phyloP scores from a whole-genome alignment of 345 rosid species.

The Eucalyptus pauciflora region DNA sequence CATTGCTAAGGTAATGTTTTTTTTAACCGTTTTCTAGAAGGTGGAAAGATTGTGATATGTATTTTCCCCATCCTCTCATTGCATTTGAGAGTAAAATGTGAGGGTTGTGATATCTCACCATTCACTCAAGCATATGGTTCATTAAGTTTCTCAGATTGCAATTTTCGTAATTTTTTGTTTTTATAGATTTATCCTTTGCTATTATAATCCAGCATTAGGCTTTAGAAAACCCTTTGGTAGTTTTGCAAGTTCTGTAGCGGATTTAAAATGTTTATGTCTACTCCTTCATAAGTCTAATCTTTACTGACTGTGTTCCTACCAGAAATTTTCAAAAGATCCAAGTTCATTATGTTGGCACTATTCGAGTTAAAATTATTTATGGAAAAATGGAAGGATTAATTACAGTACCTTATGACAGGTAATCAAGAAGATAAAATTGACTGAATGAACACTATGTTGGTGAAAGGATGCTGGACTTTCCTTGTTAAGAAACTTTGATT shows the following conservation, averaged over 20 bases:
- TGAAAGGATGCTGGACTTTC: background rate
- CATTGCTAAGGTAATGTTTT: conserved; percentile 68
- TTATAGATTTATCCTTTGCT: background rate
- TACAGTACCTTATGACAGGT: background rate
- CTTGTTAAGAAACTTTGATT: background rate
- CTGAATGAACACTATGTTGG: background rate
- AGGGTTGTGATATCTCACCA: background rate
- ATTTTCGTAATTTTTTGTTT: background rate
- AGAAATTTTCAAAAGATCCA: background rate
- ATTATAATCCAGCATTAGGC: background rate
- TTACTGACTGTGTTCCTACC: background rate
- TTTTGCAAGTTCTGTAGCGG: background rate
- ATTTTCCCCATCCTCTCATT: background rate
- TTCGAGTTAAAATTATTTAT: background rate
- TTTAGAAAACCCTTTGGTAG: background rate
- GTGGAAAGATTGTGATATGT: background rate
- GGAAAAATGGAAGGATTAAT: background rate
- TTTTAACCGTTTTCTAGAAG: background rate
- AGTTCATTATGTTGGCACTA: background rate
- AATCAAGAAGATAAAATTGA: background rate
- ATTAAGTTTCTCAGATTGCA: background rate
- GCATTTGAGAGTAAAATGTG: background rate
- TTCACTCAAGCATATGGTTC: background rate
- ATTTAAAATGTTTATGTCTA: background rate
- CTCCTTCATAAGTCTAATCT: background rate